Conservation (phyloP, 2,329 filamentous ascomycete species). For the Aspergillus sp. region DNA sequence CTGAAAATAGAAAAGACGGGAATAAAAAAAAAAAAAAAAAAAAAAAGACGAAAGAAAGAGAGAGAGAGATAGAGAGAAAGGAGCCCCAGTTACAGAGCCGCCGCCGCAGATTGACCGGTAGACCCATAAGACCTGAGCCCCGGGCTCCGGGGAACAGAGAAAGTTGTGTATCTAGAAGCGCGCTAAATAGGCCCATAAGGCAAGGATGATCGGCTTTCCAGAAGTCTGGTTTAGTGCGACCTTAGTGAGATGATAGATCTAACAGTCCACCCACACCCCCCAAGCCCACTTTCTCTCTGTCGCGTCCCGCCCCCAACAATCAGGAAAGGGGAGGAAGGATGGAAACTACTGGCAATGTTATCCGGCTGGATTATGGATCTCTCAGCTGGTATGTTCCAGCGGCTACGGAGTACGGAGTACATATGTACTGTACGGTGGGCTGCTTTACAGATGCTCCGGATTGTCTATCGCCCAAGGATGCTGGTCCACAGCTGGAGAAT, state of each 20-base stretch:
- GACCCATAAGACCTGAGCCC: slow-evolving; percentile 31
- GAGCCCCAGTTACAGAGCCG: slow-evolving; percentile 20
- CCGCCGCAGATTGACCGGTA: slow-evolving; percentile 24
- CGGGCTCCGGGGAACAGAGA: slow-evolving; percentile 37
- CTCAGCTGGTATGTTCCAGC: not conserved
- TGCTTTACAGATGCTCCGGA: too few relatives aligned
- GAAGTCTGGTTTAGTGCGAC: slow-evolving; percentile 34
- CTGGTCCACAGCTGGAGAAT: slow-evolving; percentile 10
- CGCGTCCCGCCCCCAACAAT: slow-evolving; percentile 19
- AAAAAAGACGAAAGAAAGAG: slow-evolving; percentile 6
- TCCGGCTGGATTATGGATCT: slow-evolving; percentile 9
- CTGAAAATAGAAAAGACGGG: slow-evolving; percentile 18
- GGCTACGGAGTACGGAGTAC: too few relatives aligned
- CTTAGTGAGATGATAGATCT: slow-evolving; percentile 41
- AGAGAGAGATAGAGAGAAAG: slow-evolving; percentile 10
- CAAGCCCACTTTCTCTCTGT: slow-evolving; percentile 13
- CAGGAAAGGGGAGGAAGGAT: slow-evolving; percentile 13
- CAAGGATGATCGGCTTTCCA: slow-evolving; percentile 37
- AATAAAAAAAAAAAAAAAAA: slow-evolving; percentile 16
- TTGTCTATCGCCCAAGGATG: too few relatives aligned
- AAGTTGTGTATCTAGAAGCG: slow-evolving; percentile 27
- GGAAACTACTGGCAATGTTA: slow-evolving; percentile 17
- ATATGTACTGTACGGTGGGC: too few relatives aligned
- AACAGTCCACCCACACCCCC: slow-evolving; percentile 13
- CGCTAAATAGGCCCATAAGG: slow-evolving; percentile 33